Percentiles rank a stretch among this genome's conserved stretches.
Evolutionary conservation across 345 rosid genomes (phyloP).

Genomic region (Ceriops zippeliana): DNA sequence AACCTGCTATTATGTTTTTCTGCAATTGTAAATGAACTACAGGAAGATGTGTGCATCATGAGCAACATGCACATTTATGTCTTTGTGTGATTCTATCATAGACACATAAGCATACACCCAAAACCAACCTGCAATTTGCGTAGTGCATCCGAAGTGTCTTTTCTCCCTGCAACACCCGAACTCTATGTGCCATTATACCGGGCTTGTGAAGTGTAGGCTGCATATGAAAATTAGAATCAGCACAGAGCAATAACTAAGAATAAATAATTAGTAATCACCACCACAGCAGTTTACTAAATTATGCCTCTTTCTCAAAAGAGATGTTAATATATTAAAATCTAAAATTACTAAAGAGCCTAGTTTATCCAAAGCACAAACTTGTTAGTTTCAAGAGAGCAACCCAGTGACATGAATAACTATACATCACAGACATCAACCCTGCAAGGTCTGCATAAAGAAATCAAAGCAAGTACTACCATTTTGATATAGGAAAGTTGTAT

Average conservation of each 20-base stretch:
- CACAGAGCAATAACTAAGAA: slow-evolving; percentile 12
- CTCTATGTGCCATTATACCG: slow-evolving; percentile 93
- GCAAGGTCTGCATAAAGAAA: too few species aligned
- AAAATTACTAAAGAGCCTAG: too few species aligned
- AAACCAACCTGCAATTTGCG: slow-evolving; percentile 93
- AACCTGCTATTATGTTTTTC: slow-evolving; percentile 71
- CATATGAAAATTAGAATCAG: slow-evolving; percentile 27
- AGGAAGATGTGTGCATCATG: too few species aligned
- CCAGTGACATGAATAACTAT: too few species aligned
- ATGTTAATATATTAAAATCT: not conserved
- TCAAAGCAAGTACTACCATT: too few species aligned
- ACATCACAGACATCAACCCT: too few species aligned
- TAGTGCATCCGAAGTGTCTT: slow-evolving; percentile 97
- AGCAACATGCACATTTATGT: too few species aligned
- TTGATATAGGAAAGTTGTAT: too few species aligned
- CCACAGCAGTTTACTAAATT: too few species aligned
- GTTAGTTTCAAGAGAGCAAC: too few species aligned
- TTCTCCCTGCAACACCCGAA: slow-evolving; percentile 89
- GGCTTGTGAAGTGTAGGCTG: slow-evolving; percentile 99
- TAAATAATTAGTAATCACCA: not conserved
- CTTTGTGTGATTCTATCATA: not conserved
- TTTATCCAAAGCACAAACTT: too few species aligned
- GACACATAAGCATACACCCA: not conserved
- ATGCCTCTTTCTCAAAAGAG: not conserved
- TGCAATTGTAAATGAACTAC: too few species aligned